Evolutionary conservation across 441 rosid species (phyloP), one percentile per base, ranked within the genome.

Genomic region (Manihot esculenta): DNA sequence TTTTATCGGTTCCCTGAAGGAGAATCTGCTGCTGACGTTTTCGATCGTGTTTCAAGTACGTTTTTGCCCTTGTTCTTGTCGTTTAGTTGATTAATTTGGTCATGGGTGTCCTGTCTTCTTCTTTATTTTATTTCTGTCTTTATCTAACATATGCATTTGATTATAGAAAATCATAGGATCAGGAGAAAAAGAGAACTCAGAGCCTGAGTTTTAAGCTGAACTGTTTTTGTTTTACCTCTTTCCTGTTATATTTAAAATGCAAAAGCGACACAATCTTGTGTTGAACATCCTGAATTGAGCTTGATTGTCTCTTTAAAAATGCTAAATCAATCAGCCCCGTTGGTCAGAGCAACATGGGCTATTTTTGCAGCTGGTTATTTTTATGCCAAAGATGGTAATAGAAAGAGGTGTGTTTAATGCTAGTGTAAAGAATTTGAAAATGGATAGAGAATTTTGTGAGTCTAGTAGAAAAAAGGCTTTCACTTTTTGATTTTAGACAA

Each of bases 21-120:
- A 14, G 98, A 95, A 76, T 95, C 99, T 60, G 98, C 97, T 63
- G 95, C 99, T 66, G 99, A 95, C 62, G 98, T 95, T 59, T 95
- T 85, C 56, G 99, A 95, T 80, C 98, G 97, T 14, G 93, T 95
- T 76, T 95, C 99, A 30, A 86, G 99, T 89, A 85, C 21, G 89
- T 35, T 35, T 35, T 35, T 5, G 3, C 5, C 41, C 4, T 35
- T 35, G 41, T 35, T 35, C 3, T 35, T 35, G 41, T 35, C 41
- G 41, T 35, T 35, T 35, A 2, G 41, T 35, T 35, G 41, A 35
- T 35, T 35, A 35, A 35, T 35, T 35, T 35, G 41, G 41, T 35
- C 5, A 35, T 1, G 1, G 33, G 33, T 1, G 1, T 1, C 4
- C 4, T 4, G 1, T 15, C 12, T 33, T 2, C 35, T 60, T 0